phyloP scores from a whole-genome alignment of 2,329 filamentous ascomycete species.

The Exophiala lecanii-corni region DNA sequence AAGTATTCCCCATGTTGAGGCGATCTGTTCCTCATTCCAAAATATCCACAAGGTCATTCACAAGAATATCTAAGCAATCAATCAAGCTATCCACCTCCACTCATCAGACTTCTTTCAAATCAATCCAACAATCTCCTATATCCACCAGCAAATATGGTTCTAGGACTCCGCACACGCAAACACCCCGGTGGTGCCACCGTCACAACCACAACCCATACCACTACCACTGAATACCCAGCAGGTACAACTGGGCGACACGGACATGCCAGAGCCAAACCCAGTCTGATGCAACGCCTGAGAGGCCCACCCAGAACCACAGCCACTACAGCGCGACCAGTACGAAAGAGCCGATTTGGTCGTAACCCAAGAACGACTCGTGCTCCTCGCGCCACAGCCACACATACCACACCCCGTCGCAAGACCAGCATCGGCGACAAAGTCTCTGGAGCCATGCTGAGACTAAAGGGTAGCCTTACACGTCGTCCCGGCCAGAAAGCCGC shows the following conservation, averaged over 20 bases:
- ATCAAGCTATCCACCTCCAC: neutral
- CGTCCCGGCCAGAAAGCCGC: conserved; percentile 71
- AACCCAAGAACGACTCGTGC: conserved; percentile 5
- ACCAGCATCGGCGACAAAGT: conserved; percentile 71
- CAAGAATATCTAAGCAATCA: neutral
- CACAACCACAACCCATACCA: conserved; percentile 16
- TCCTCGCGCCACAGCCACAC: conserved; percentile 5
- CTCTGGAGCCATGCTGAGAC: conserved; percentile 67
- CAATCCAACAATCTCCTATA: neutral
- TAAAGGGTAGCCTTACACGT: conserved; percentile 65
- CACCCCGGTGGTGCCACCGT: conserved; percentile 16
- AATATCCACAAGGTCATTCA: neutral
- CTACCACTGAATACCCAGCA: conserved; percentile 13
- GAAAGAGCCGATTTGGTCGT: conserved; percentile 11
- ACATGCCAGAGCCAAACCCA: conserved; percentile 38
- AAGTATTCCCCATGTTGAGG: conserved; percentile 1
- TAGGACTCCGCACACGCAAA: conserved; percentile 13
- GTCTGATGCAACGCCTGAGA: conserved; percentile 52
- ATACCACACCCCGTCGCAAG: conserved; percentile 60
- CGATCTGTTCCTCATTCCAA: too few relatives aligned
- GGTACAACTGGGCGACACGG: neutral
- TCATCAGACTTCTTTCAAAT: neutral
- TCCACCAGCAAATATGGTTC: conserved; percentile 14
- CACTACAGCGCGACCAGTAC: conserved; percentile 39
- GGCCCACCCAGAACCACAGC: conserved; percentile 37